Evolutionary conservation across 148 eudicot species (phyloP).

Genomic region (Rhododendron ovatum): DNA sequence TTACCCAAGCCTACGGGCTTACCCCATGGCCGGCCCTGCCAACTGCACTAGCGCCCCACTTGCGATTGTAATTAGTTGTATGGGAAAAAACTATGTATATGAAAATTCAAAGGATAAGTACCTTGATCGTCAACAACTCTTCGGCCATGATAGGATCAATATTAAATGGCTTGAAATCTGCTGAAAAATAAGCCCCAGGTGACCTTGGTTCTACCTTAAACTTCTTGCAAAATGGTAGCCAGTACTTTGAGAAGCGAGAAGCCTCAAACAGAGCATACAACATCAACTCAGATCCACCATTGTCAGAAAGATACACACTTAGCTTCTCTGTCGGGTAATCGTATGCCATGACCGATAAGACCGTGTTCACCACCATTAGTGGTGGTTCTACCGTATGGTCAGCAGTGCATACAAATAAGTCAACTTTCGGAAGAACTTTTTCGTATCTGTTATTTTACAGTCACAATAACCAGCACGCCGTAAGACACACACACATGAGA

Average conservation of each 20-base stretch:
- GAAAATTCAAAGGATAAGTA: background rate
- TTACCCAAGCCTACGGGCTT: too few species aligned
- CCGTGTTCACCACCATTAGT: conserved; percentile 19
- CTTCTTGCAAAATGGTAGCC: conserved; percentile 26
- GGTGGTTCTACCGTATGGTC: conserved; percentile 21
- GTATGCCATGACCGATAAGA: conserved; percentile 13
- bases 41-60: too few species aligned
- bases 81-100: background rate
- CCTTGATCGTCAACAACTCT: conserved; percentile 14
- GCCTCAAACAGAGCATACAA: conserved; percentile 19
- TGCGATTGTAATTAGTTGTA: background rate
- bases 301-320: conserved; percentile 19
- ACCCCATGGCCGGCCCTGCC: too few species aligned
- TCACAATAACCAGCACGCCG: background rate
- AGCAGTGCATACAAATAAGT: conserved; percentile 20
- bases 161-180: background rate
- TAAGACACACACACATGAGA: background rate
- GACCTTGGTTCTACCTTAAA: conserved; percentile 8
- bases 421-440: background rate
- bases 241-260: conserved; percentile 9
- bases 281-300: conserved; percentile 18
- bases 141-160: background rate
- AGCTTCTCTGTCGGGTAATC: conserved; percentile 21
- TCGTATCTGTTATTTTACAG: background rate
- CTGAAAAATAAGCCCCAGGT: conserved; percentile 15